phyloP scores from a whole-genome alignment of 108 stramenopile genomes.

The Pinguiococcus pyrenoidosus region DNA sequence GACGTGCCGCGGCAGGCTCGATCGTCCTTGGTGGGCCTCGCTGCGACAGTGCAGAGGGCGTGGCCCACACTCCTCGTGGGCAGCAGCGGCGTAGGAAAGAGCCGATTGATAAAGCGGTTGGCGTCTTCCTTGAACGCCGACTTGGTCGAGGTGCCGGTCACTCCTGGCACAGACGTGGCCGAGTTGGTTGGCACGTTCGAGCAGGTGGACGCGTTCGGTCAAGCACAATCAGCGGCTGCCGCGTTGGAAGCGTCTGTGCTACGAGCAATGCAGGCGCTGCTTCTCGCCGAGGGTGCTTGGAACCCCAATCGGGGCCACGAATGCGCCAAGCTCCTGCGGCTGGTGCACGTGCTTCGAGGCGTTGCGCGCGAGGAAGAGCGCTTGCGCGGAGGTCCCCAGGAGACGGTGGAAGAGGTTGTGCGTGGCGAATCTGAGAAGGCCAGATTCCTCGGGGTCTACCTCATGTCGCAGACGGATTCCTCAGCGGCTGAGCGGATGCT shows the following conservation, averaged over 20 bases:
- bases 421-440: too few species aligned
- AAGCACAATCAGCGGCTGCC: too few species aligned
- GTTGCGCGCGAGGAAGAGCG: neutral
- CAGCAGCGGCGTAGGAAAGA: constrained; percentile 56
- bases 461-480: too few species aligned
- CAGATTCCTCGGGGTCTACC: too few species aligned
- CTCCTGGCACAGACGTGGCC: constrained; percentile 84
- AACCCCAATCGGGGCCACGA: too few species aligned
- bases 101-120: constrained; percentile 1
- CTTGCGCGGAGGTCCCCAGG: neutral
- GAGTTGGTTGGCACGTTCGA: constrained; percentile 96
- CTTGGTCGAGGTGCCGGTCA: constrained; percentile 65
- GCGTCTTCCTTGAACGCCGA: constrained; percentile 12
- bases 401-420: too few species aligned
- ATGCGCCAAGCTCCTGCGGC: neutral
- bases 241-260: too few species aligned
- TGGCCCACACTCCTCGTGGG: constrained; percentile 90
- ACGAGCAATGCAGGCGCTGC: too few species aligned
- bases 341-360: neutral
- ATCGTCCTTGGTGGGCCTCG: neutral
- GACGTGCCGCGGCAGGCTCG: too few species aligned
- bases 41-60: constrained; percentile 41
- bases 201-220: constrained; percentile 68
- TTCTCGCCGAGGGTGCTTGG: too few species aligned
- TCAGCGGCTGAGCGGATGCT: too few species aligned